Evolutionary conservation across 495 filamentous ascomycete genomes (phyloP).

Genomic region (Aspergillus egyptiacus): DNA sequence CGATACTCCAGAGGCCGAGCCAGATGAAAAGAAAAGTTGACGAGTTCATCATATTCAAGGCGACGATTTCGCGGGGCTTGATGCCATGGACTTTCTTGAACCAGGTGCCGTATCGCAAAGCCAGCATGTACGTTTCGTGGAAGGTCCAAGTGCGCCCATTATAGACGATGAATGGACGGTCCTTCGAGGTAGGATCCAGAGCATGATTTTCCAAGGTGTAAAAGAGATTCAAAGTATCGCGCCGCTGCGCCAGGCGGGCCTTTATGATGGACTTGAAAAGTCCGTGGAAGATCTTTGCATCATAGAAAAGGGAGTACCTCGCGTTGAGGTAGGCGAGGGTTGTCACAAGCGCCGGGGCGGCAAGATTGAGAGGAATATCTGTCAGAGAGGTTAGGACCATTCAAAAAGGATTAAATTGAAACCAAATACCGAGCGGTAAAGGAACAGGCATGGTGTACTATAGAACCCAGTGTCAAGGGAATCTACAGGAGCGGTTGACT

Average conservation of each 20-base stretch:
- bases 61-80: slow-evolving; percentile 74
- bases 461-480: neutral
- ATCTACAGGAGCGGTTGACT: neutral
- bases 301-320: slow-evolving; percentile 59
- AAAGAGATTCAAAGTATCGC: slow-evolving; percentile 67
- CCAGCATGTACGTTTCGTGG: slow-evolving; percentile 68
- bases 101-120: slow-evolving; percentile 77
- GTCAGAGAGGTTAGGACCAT: neutral
- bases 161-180: slow-evolving; percentile 64
- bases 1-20: slow-evolving; percentile 83
- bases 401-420: too few species aligned
- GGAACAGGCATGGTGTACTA: neutral
- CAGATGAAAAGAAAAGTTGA: slow-evolving; percentile 77
- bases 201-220: slow-evolving; percentile 72
- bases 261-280: slow-evolving; percentile 39
- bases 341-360: slow-evolving; percentile 60
- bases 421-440: neutral
- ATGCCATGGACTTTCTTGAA: slow-evolving; percentile 65
- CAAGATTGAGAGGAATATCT: slow-evolving; percentile 45
- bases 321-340: slow-evolving; percentile 79
- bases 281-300: slow-evolving; percentile 50
- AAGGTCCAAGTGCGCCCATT: slow-evolving; percentile 74
- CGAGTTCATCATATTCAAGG: slow-evolving; percentile 83
- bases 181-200: slow-evolving; percentile 46
- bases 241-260: slow-evolving; percentile 38